Conservation (phyloP, 805 yeast genomes). For the Pichia thaimueangensis region DNA sequence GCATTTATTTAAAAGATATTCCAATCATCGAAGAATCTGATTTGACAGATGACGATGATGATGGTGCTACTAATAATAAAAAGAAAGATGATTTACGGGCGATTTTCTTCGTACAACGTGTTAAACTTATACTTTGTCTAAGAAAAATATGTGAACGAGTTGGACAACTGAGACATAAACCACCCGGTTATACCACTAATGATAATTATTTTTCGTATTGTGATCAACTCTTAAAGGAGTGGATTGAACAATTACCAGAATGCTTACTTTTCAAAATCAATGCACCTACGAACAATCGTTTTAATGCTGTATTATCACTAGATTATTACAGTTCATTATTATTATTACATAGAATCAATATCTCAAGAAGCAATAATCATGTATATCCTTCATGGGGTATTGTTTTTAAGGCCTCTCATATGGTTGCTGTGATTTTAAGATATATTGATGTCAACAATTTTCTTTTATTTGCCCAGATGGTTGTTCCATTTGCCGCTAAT, state of each 20-base stretch:
- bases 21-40: constrained; percentile 64
- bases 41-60: constrained; percentile 51
- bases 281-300: constrained; percentile 32
- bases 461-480: constrained; percentile 30
- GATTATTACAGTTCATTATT: constrained; percentile 72
- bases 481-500: constrained; percentile 43
- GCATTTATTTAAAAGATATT: constrained; percentile 62
- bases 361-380: constrained; percentile 34
- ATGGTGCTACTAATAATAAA: constrained; percentile 24
- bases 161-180: neutral
- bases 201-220: constrained; percentile 44
- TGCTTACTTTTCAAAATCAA: constrained; percentile 54
- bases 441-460: constrained; percentile 51
- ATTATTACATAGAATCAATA: constrained; percentile 63
- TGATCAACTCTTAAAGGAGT: constrained; percentile 69
- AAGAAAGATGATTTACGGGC: too few relatives aligned
- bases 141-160: constrained; percentile 41
- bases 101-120: constrained; percentile 52
- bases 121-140: constrained; percentile 59
- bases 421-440: constrained; percentile 59
- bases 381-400: constrained; percentile 68
- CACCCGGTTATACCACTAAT: neutral
- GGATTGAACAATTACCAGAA: constrained; percentile 66
- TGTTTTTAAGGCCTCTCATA: constrained; percentile 74
- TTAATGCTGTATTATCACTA: constrained; percentile 48